Conservation (phyloP, 371 early-diverging fungal genomes). For the Quaeritorhiza haematococci region DNA sequence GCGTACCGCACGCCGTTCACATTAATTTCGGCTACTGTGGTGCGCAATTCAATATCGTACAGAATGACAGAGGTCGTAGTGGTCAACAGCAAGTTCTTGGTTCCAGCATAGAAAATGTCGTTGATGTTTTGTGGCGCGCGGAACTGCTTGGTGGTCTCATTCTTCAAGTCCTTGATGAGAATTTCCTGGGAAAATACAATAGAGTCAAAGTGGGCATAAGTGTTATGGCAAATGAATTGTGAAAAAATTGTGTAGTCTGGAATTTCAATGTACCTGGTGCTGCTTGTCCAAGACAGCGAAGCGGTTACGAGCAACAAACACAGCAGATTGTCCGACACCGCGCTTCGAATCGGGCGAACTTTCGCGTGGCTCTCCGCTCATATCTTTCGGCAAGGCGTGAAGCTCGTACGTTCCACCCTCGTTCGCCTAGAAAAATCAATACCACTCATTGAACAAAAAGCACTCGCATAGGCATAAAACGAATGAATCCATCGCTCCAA, state of each 20-base stretch:
- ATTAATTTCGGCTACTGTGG: slow-evolving; percentile 65
- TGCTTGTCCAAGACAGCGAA: slow-evolving; percentile 88
- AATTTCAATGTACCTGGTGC: slow-evolving; percentile 31
- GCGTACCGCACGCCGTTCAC: slow-evolving; percentile 82
- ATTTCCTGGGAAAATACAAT: slow-evolving; percentile 31
- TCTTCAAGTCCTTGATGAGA: slow-evolving; percentile 75
- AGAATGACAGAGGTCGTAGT: slow-evolving; percentile 79
- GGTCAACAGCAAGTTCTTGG: slow-evolving; percentile 75
- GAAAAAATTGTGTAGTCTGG: not conserved
- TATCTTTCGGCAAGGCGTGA: slow-evolving; percentile 71
- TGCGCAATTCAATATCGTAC: slow-evolving; percentile 82
- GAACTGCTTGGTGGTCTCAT: slow-evolving; percentile 84
- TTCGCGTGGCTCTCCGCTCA: slow-evolving; percentile 60
- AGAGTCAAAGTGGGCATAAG: slow-evolving; percentile 33
- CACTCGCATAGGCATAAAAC: slow-evolving; percentile 2
- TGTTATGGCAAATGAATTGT: no score
- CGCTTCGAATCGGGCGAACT: slow-evolving; percentile 54
- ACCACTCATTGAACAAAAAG: not conserved
- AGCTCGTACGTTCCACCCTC: slow-evolving; percentile 89
- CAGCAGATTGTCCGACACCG: slow-evolving; percentile 73
- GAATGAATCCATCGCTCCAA: not conserved
- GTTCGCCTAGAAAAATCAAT: slow-evolving; percentile 37
- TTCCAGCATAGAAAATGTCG: slow-evolving; percentile 83
- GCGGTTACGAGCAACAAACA: slow-evolving; percentile 92
- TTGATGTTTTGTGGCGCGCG: slow-evolving; percentile 68